Evolutionary conservation across 441 rosid species (phyloP).

Genomic region (Syzygium syzygioides): DNA sequence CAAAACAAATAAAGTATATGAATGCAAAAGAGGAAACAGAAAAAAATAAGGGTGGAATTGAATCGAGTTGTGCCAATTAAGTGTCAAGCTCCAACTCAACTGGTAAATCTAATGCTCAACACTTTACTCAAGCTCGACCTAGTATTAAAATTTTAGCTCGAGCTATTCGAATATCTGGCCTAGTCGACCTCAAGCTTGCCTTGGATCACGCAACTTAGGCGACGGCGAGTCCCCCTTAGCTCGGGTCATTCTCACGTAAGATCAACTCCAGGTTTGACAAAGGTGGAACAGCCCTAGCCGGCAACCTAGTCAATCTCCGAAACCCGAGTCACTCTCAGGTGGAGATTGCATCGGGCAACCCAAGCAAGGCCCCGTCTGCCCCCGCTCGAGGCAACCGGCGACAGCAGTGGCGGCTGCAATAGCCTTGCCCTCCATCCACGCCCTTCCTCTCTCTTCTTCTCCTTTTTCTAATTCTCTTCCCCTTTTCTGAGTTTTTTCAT

Average conservation of each 20-base stretch:
- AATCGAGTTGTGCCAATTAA: fast-evolving
- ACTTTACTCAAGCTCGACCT: not conserved
- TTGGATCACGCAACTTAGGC: not conserved
- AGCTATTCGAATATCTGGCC: not conserved
- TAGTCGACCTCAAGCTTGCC: too few relatives aligned
- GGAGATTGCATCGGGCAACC: not conserved
- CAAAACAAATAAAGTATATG: not conserved
- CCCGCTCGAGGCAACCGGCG: not conserved
- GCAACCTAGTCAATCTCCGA: too few relatives aligned
- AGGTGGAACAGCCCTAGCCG: too few relatives aligned
- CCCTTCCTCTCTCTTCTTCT: not conserved
- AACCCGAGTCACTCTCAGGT: not conserved
- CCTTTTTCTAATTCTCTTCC: not conserved
- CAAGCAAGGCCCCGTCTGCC: not conserved
- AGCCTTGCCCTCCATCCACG: not conserved
- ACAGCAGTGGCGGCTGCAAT: not conserved
- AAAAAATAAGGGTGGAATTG: not conserved
- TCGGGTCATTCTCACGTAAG: not conserved
- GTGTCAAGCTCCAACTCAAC: not conserved
- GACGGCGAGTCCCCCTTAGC: not conserved
- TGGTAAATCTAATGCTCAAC: not conserved
- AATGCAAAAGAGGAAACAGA: not conserved
- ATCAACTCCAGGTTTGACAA: not conserved
- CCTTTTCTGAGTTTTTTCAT: not conserved
- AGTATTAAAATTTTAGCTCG: too few relatives aligned